Evolutionary conservation across 2,329 filamentous ascomycete genomes (phyloP).

Genomic region (Lomentospora prolificans): DNA sequence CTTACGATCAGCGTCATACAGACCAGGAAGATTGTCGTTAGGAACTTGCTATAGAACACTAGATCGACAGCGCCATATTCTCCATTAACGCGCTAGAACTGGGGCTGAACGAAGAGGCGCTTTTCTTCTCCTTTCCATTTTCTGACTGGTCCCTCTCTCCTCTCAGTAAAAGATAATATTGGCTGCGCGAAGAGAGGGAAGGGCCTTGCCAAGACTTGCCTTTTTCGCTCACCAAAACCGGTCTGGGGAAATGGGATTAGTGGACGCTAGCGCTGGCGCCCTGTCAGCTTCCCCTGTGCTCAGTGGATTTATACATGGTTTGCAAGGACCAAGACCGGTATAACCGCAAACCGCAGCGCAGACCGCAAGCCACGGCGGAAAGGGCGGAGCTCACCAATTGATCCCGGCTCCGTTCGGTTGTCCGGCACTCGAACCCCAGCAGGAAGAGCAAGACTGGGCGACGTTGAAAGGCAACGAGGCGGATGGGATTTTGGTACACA

Average conservation of each 20-base stretch:
- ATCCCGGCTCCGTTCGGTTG: neutral
- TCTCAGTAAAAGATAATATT: neutral
- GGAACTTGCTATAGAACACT: too few species aligned
- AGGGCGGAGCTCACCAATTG: neutral
- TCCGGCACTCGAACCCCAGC: neutral
- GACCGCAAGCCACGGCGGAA: neutral
- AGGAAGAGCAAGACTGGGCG: neutral
- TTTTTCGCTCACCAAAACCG: neutral
- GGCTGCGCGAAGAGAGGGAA: neutral
- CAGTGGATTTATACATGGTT: too few species aligned
- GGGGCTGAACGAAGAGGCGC: too few species aligned
- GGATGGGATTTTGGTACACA: neutral
- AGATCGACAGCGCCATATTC: neutral
- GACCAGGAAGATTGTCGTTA: too few species aligned
- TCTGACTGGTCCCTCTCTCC: too few species aligned
- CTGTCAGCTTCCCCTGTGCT: too few species aligned
- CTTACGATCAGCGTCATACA: too few species aligned
- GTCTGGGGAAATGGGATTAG: too few species aligned
- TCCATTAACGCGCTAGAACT: neutral
- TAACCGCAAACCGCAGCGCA: neutral
- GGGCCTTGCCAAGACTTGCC: neutral
- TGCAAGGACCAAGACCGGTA: too few species aligned
- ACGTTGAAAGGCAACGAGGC: too few species aligned
- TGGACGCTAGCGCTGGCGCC: too few species aligned
- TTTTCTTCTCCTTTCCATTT: too few species aligned